phyloP scores from a whole-genome alignment of 2,329 filamentous ascomycete genomes.

The Fusarium tupiense region DNA sequence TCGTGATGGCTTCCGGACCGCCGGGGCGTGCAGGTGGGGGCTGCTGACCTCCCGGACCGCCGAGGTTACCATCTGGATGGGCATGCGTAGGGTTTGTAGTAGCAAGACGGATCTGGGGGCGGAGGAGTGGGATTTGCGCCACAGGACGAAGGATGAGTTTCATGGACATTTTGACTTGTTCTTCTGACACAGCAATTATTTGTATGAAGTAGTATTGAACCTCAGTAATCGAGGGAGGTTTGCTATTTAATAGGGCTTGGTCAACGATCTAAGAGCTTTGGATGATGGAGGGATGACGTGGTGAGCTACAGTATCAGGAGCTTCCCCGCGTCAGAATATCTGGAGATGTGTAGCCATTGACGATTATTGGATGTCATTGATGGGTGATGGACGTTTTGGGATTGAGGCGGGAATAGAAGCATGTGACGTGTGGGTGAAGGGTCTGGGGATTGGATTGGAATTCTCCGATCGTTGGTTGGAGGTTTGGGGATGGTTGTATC shows the following conservation, averaged over 20 bases:
- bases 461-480: not conserved
- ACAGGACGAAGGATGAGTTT: conserved; percentile 34
- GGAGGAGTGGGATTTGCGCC: conserved; percentile 36
- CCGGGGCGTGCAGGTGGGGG: conserved; percentile 40
- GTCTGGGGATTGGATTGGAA: not conserved
- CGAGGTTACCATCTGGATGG: conserved; percentile 34
- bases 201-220: not conserved
- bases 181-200: not conserved
- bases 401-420: not conserved
- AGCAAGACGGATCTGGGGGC: conserved; percentile 23
- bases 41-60: conserved; percentile 50
- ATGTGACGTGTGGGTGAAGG: not conserved
- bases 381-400: conserved; percentile 10
- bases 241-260: not conserved
- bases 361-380: conserved; percentile 20
- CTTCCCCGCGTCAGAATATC: conserved; percentile 9
- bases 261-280: conserved; percentile 18
- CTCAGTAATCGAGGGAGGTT: not conserved
- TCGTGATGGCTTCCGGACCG: conserved; percentile 43
- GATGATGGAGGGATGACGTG: conserved; percentile 40
- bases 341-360: not conserved
- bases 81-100: not conserved
- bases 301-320: not conserved
- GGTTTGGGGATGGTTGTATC: not conserved
- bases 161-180: conserved; percentile 8